phyloP scores from a whole-genome alignment of 495 filamentous ascomycete genomes.

The Neurospora tetrasperma region DNA sequence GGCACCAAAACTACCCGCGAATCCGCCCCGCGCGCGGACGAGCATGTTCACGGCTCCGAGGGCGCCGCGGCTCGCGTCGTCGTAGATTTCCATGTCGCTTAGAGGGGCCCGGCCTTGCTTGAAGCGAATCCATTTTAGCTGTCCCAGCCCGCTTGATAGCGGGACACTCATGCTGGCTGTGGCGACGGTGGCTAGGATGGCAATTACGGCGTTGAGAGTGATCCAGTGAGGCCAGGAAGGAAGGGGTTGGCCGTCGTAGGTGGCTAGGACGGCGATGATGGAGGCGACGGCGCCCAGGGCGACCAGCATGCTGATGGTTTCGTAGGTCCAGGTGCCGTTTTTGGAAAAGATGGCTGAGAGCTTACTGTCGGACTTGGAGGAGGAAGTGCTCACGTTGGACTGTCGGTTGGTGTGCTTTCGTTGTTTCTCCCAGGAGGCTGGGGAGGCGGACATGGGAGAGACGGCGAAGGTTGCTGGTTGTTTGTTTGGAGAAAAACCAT shows the following conservation, averaged over 20 bases:
- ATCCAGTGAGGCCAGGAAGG: conserved; percentile 33
- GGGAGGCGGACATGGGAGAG: neutral
- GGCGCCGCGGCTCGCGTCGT: conserved; percentile 36
- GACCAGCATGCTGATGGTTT: conserved; percentile 11
- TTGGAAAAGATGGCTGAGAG: conserved; percentile 2
- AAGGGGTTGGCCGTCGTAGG: conserved; percentile 29
- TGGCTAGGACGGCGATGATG: conserved; percentile 29
- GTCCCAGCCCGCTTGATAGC: conserved; percentile 29
- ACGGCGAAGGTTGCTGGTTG: neutral
- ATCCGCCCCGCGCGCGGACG: conserved; percentile 15
- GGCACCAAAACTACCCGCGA: conserved; percentile 29
- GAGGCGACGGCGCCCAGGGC: conserved; percentile 14
- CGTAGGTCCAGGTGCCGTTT: conserved; percentile 14
- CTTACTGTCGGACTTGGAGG: neutral
- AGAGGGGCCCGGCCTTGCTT: conserved; percentile 26
- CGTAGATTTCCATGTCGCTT: conserved; percentile 33
- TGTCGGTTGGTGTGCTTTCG: neutral
- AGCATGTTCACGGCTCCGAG: conserved; percentile 29
- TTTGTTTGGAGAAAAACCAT: neutral
- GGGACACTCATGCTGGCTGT: conserved; percentile 28
- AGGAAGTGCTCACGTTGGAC: neutral
- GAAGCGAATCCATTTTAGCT: conserved; percentile 43
- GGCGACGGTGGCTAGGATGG: conserved; percentile 6
- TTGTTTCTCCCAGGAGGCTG: neutral
- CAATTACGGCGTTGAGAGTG: conserved; percentile 10